A percentile compares a stretch with the other conserved stretches of the same genome.
These are phyloP conservation scores for Vaucheria bursata DNA, from an alignment of 352 stramenopile genomes.

Conservation along the genomic window DNA sequence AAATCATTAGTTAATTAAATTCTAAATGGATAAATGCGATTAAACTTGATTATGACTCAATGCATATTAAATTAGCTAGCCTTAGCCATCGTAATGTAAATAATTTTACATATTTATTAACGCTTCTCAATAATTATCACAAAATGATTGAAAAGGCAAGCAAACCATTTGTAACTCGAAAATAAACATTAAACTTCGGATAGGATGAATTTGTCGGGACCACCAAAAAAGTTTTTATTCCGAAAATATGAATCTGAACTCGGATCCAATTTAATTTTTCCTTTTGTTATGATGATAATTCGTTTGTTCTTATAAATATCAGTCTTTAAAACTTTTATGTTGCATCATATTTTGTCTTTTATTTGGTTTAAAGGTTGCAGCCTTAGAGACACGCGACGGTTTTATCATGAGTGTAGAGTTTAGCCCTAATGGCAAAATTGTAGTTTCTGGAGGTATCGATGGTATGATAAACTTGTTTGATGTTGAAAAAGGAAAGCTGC, in stretches of 20 bases:
- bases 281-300: not conserved
- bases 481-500: conserved; percentile 28
- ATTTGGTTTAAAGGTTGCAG: conserved; percentile 15
- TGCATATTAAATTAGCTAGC: too few species aligned
- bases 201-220: not conserved
- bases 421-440: conserved; percentile 23
- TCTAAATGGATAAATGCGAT: too few species aligned
- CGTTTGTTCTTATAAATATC: not conserved
- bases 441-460: conserved; percentile 32
- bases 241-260: too few species aligned
- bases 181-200: too few species aligned
- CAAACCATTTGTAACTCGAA: too few species aligned
- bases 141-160: too few species aligned
- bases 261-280: not conserved
- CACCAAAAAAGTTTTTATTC: too few species aligned
- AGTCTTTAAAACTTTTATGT: not conserved
- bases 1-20: too few species aligned
- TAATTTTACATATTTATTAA: too few species aligned
- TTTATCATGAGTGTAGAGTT: conserved; percentile 48
- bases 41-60: too few species aligned
- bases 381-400: conserved; percentile 42
- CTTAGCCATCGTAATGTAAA: too few species aligned
- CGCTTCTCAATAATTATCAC: too few species aligned
- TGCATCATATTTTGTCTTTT: not conserved
- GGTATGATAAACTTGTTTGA: conserved; percentile 43